Evolutionary conservation across 352 stramenopile genomes (phyloP).

Genomic region (Sclerospora graminicola): DNA sequence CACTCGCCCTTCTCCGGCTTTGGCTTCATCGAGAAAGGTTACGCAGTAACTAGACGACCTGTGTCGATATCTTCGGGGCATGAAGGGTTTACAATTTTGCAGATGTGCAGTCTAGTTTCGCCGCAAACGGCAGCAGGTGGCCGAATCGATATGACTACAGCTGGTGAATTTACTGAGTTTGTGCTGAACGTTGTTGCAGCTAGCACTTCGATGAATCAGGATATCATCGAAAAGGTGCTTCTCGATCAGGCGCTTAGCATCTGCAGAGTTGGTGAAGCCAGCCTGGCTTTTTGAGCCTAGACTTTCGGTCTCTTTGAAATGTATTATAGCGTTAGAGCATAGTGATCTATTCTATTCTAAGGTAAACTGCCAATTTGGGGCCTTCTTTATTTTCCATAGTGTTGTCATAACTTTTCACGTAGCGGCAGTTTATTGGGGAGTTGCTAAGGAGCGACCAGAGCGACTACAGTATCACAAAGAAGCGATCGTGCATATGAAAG

Average conservation of each 20-base stretch:
- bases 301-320: too few relatives aligned
- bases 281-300: neutral
- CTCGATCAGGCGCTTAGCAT: conserved; percentile 20
- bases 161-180: conserved; percentile 41
- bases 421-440: too few relatives aligned
- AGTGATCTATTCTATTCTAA: too few relatives aligned
- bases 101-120: conserved; percentile 47
- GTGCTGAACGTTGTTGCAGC: conserved; percentile 29
- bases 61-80: conserved; percentile 15
- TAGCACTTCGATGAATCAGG: conserved; percentile 31
- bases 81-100: conserved; percentile 31
- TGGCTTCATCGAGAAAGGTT: conserved; percentile 45
- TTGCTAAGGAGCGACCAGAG: too few relatives aligned
- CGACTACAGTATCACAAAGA: too few relatives aligned
- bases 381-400: too few relatives aligned
- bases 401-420: too few relatives aligned
- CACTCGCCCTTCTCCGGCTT: conserved; percentile 29
- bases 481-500: too few relatives aligned
- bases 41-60: conserved; percentile 40
- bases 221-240: conserved; percentile 55
- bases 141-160: conserved; percentile 18
- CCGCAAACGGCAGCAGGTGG: conserved; percentile 29
- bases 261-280: conserved; percentile 2
- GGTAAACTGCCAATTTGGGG: too few relatives aligned
- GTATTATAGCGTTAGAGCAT: too few relatives aligned